Percentiles rank a stretch among this genome's conserved stretches.
phyloP scores from a whole-genome alignment of 352 stramenopile species.

The Pilasporangium apinafurcum region DNA sequence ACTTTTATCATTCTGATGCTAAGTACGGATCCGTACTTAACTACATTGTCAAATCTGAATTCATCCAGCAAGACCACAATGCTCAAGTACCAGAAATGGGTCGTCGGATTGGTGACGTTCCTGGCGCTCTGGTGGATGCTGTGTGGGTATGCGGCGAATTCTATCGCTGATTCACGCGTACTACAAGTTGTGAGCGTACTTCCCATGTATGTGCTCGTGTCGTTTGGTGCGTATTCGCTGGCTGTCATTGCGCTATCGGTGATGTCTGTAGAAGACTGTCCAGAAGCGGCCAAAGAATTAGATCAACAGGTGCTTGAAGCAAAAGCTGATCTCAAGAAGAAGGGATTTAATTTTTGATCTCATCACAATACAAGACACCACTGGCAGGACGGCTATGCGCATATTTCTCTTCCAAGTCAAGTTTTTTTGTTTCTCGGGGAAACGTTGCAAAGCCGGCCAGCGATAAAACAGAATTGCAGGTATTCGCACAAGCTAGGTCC shows the following conservation, averaged over 20 bases:
- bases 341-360: conserved; percentile 50
- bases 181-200: conserved; percentile 48
- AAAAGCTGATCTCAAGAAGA: conserved; percentile 53
- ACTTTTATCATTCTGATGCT: background rate
- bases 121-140: conserved; percentile 49
- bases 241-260: conserved; percentile 57
- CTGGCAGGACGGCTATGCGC: no score
- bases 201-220: conserved; percentile 63
- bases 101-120: conserved; percentile 34
- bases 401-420: no score
- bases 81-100: conserved; percentile 81
- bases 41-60: background rate
- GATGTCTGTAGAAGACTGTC: conserved; percentile 65
- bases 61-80: conserved; percentile 21
- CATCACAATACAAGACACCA: no score
- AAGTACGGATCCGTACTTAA: background rate
- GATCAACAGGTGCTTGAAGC: conserved; percentile 59
- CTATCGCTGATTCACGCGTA: conserved; percentile 24
- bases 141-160: conserved; percentile 26
- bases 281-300: conserved; percentile 59
- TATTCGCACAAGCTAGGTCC: no score
- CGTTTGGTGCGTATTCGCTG: conserved; percentile 70
- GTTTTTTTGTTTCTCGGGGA: no score
- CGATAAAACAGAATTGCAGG: no score
- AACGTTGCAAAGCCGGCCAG: no score